These are phyloP conservation scores for Cordyceps javanica DNA, from an alignment of 2,329 filamentous ascomycete genomes.

Conservation along the genomic window DNA sequence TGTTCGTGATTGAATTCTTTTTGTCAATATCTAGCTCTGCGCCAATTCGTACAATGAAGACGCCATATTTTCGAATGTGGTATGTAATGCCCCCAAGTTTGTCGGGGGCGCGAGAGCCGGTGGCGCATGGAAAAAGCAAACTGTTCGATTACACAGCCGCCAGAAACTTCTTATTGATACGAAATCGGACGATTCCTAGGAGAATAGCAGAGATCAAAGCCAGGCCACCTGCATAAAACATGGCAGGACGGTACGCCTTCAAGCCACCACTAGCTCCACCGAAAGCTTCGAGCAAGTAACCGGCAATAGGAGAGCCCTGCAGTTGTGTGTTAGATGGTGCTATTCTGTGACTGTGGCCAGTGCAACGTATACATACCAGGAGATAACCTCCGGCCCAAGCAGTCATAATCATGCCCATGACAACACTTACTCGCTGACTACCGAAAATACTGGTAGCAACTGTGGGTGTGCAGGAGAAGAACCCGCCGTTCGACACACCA, in stretches of 20 bases:
- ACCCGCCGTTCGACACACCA: conserved; percentile 54
- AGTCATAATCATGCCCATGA: conserved; percentile 56
- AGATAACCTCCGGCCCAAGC: conserved; percentile 57
- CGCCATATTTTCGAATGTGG: too few species aligned
- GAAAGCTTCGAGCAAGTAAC: conserved; percentile 50
- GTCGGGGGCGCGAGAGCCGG: too few species aligned
- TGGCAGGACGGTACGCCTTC: conserved; percentile 51
- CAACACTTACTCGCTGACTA: conserved; percentile 45
- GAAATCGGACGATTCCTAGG: conserved; percentile 37
- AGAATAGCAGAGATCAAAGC: conserved; percentile 38
- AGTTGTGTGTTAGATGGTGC: neutral
- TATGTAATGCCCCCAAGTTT: too few species aligned
- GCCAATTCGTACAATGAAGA: too few species aligned
- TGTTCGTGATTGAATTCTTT: too few species aligned
- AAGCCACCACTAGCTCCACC: conserved; percentile 44
- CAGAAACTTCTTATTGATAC: conserved; percentile 31
- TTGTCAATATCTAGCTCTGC: too few species aligned
- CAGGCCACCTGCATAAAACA: conserved; percentile 54
- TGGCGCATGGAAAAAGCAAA: neutral
- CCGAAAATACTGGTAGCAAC: conserved; percentile 56
- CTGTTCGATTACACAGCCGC: conserved; percentile 20
- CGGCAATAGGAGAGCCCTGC: conserved; percentile 52
- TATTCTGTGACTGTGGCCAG: too few species aligned
- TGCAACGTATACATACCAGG: conserved; percentile 35
- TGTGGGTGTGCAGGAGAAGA: conserved; percentile 59